Conservation (phyloP, 2,329 filamentous ascomycete genomes). For the Didymella segeticola region DNA sequence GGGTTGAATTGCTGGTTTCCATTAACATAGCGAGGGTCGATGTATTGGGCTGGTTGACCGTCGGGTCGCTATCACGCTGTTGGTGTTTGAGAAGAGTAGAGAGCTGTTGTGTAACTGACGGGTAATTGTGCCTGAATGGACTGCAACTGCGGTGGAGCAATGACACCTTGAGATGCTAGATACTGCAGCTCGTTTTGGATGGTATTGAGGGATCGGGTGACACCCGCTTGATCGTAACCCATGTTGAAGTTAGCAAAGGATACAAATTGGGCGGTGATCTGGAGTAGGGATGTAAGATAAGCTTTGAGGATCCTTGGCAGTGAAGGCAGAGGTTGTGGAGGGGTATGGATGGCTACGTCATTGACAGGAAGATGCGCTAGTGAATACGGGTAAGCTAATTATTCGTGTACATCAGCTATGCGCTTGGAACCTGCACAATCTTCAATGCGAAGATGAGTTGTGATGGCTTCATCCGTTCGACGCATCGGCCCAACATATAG, state of each 20-base stretch:
- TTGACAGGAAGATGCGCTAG: not conserved
- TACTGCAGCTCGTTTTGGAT: constrained; percentile 27
- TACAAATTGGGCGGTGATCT: not conserved
- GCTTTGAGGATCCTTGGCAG: constrained; percentile 17
- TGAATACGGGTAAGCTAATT: not conserved
- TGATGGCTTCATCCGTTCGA: too few species aligned
- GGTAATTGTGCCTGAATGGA: constrained; percentile 28
- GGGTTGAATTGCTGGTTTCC: constrained; percentile 28
- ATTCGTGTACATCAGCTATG: too few species aligned
- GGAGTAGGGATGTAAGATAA: constrained; percentile 1
- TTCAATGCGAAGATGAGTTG: too few species aligned
- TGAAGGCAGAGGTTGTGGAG: not conserved
- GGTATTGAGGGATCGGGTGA: constrained; percentile 24
- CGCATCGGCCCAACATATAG: too few species aligned
- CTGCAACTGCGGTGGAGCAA: constrained; percentile 25
- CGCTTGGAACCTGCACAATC: too few species aligned
- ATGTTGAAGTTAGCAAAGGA: not conserved
- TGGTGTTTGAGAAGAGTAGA: not conserved
- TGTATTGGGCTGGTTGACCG: constrained; percentile 26
- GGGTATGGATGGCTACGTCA: constrained; percentile 8
- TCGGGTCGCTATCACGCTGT: constrained; percentile 14
- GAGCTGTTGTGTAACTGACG: constrained; percentile 1
- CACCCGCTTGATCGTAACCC: constrained; percentile 25
- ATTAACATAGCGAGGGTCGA: constrained; percentile 22
- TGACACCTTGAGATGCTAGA: constrained; percentile 24